Evolutionary conservation across 208 protist species (phyloP).

Genomic region (Trypanosoma melophagium): DNA sequence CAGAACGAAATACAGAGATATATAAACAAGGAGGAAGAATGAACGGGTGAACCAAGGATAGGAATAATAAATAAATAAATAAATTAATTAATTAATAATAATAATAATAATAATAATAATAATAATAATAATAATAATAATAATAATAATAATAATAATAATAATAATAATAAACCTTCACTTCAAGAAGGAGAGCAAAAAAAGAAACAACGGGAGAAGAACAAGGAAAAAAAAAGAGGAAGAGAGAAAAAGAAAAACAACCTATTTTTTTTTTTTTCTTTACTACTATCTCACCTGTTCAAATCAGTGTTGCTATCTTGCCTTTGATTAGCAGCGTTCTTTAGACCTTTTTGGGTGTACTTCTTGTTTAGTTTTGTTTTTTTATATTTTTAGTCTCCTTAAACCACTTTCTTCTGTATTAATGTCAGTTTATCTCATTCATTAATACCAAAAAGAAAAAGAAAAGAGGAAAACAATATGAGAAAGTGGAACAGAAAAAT

Average conservation of each 20-base stretch:
- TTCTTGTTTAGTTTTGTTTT: slow-evolving; percentile 1
- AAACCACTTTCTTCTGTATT: background rate
- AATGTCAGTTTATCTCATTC: background rate
- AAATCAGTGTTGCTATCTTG: background rate
- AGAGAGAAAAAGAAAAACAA: too few relatives aligned
- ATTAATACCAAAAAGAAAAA: slow-evolving; percentile 7
- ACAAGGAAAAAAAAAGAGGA: too few relatives aligned
- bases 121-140: slow-evolving; percentile 25
- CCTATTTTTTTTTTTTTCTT: too few relatives aligned
- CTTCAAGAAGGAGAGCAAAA: too few relatives aligned
- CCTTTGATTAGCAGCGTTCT: too few relatives aligned
- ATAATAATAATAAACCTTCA: background rate
- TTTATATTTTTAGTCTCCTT: slow-evolving; percentile 2
- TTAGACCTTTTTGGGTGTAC: background rate
- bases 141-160: background rate
- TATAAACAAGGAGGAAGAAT: background rate
- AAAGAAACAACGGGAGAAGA: too few relatives aligned
- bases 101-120: slow-evolving; percentile 18
- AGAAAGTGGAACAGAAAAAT: slow-evolving; percentile 5
- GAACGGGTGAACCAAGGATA: background rate
- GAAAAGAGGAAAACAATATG: slow-evolving; percentile 2
- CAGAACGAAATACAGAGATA: background rate
- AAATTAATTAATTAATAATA: too few relatives aligned
- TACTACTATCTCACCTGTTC: too few relatives aligned
- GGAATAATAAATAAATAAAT: too few relatives aligned